phyloP scores from a whole-genome alignment of 306 rosid genomes.

The Ceratonia siliqua region DNA sequence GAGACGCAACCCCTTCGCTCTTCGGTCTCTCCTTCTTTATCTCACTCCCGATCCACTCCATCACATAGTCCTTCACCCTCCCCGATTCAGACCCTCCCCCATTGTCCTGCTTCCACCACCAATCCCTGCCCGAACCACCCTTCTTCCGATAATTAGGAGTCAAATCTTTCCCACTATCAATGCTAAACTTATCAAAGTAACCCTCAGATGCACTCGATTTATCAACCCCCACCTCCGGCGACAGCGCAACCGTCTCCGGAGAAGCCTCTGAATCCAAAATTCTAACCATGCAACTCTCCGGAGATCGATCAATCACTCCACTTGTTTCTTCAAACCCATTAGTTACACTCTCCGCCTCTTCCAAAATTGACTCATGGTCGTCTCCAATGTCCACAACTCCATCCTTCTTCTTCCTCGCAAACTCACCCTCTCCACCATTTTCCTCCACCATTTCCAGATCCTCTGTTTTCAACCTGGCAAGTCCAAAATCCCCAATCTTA shows the following conservation, averaged over 20 bases:
- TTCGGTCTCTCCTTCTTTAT: slow-evolving; percentile 58
- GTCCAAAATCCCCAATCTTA: slow-evolving; percentile 87
- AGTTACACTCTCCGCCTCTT: no score
- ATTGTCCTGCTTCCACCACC: slow-evolving; percentile 78
- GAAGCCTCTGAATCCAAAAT: slow-evolving; percentile 43
- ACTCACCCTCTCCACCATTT: no score
- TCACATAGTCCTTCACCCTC: slow-evolving; percentile 83
- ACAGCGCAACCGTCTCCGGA: slow-evolving; percentile 39
- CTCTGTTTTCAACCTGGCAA: slow-evolving; percentile 65
- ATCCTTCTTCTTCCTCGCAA: no score
- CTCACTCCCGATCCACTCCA: slow-evolving; percentile 94
- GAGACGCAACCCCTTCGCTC: slow-evolving; percentile 36
- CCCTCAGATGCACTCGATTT: slow-evolving; percentile 41
- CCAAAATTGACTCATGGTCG: no score
- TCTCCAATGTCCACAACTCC: no score
- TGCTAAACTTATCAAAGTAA: slow-evolving; percentile 38
- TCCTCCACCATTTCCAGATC: no score
- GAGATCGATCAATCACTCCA: no score
- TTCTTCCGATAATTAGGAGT: slow-evolving; percentile 40
- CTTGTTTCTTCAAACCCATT: no score
- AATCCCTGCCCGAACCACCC: slow-evolving; percentile 59
- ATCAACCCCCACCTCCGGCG: not conserved
- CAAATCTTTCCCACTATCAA: slow-evolving; percentile 49
- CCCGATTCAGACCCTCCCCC: slow-evolving; percentile 48
- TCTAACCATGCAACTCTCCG: no score